Evolutionary conservation across 2,329 filamentous ascomycete species (phyloP).

Genomic region (Fusarium setosum): DNA sequence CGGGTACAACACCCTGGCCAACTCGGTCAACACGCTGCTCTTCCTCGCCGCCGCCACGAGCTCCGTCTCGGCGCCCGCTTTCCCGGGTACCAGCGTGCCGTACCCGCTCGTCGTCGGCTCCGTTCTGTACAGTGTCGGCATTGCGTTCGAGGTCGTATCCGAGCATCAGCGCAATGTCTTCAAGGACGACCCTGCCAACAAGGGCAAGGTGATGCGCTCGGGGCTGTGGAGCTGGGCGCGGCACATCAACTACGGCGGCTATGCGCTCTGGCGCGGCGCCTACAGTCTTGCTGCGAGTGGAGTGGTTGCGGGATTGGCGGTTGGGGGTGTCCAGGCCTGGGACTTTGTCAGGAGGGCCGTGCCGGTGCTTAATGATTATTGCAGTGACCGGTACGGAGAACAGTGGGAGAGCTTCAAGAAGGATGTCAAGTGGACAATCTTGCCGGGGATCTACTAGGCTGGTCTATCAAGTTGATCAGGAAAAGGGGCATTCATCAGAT

Average conservation of each 20-base stretch:
- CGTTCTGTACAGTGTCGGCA: constrained; percentile 61
- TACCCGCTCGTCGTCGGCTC: constrained; percentile 58
- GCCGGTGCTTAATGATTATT: constrained; percentile 51
- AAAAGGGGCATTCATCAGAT: not conserved
- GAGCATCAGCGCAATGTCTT: constrained; percentile 65
- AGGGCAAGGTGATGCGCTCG: constrained; percentile 51
- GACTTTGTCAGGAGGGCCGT: constrained; percentile 48
- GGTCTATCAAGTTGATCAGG: not conserved
- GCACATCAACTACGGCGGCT: constrained; percentile 56
- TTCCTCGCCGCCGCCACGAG: constrained; percentile 63
- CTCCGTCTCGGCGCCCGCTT: constrained; percentile 37
- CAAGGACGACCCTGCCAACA: constrained; percentile 51
- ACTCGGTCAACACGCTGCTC: constrained; percentile 66
- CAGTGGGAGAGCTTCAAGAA: constrained; percentile 53
- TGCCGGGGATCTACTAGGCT: constrained; percentile 51
- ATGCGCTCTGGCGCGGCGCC: constrained; percentile 48
- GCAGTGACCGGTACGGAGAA: constrained; percentile 49
- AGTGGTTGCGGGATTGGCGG: constrained; percentile 47
- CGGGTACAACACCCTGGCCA: constrained; percentile 65
- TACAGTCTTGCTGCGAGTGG: constrained; percentile 50
- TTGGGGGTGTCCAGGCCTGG: constrained; percentile 44
- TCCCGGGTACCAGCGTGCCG: constrained; percentile 35
- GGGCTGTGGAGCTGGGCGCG: constrained; percentile 54
- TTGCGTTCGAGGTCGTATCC: constrained; percentile 64
- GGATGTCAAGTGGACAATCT: constrained; percentile 50